phyloP scores from a whole-genome alignment of 2,329 filamentous ascomycete genomes.

The Magnaporthales sp. region DNA sequence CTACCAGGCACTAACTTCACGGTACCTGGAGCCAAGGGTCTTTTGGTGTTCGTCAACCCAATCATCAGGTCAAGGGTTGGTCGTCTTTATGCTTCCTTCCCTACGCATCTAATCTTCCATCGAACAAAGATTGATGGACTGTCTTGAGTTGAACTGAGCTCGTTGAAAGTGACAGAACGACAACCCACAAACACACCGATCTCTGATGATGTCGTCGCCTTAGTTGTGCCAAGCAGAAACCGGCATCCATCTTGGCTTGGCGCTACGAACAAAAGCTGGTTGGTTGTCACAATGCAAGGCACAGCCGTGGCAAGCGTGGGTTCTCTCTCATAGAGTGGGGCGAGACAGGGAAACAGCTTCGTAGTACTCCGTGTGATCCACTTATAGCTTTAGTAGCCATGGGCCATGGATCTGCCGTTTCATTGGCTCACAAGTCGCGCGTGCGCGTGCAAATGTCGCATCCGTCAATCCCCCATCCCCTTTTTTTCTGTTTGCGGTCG shows the following conservation, averaged over 20 bases:
- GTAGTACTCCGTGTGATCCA: not conserved
- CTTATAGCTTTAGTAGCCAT: not conserved
- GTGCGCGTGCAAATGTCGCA: not conserved
- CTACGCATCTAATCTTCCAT: too few species aligned
- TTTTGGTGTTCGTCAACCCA: not conserved
- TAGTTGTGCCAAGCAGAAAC: not conserved
- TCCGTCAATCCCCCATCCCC: not conserved
- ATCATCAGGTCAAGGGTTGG: too few species aligned
- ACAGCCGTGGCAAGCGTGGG: not conserved
- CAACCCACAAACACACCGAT: too few species aligned
- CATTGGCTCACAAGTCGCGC: not conserved
- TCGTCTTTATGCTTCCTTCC: too few species aligned
- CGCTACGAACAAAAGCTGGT: not conserved
- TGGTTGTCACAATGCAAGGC: not conserved
- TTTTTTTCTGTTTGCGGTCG: not conserved
- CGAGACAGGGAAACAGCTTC: not conserved
- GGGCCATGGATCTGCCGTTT: not conserved
- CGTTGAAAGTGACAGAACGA: too few species aligned
- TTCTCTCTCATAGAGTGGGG: not conserved
- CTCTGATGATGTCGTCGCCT: not conserved
- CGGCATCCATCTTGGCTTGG: not conserved
- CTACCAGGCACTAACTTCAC: too few species aligned
- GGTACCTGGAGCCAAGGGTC: too few species aligned
- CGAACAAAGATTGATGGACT: too few species aligned
- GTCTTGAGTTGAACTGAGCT: too few species aligned